A percentile compares a stretch with the other conserved stretches of the same genome.
Evolutionary conservation across 2,329 filamentous ascomycete species (phyloP).

Genomic region (Aspergillus nomiae): DNA sequence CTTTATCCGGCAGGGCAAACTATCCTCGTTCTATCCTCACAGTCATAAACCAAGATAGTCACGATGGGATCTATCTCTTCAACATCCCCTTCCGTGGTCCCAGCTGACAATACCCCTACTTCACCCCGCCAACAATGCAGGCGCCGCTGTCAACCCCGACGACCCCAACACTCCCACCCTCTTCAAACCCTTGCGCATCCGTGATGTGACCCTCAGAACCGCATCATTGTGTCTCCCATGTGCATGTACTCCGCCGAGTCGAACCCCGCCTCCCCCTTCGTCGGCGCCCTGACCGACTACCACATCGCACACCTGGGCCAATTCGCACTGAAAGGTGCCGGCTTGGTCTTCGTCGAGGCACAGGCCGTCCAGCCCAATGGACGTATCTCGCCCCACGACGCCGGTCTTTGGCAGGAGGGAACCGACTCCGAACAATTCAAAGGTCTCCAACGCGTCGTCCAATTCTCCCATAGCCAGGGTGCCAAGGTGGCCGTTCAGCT

Average conservation of each 20-base stretch:
- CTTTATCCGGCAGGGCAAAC: neutral
- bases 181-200: constrained; percentile 58
- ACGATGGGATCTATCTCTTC: constrained; percentile 12
- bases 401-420: constrained; percentile 74
- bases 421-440: constrained; percentile 62
- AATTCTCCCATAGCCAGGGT: constrained; percentile 76
- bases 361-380: constrained; percentile 74
- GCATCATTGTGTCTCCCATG: constrained; percentile 63
- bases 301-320: constrained; percentile 81
- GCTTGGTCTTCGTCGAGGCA: constrained; percentile 74
- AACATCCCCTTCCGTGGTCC: constrained; percentile 12
- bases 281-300: constrained; percentile 74
- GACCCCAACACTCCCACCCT: constrained; percentile 52
- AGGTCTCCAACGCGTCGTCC: constrained; percentile 65
- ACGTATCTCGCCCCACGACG: constrained; percentile 68
- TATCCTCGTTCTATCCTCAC: neutral
- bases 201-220: constrained; percentile 62
- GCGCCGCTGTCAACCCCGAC: constrained; percentile 38
- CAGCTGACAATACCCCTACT: constrained; percentile 30
- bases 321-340: constrained; percentile 72
- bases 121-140: constrained; percentile 38
- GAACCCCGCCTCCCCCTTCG: constrained; percentile 26
- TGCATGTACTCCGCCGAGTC: constrained; percentile 68
- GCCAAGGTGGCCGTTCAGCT: constrained; percentile 79
- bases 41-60: neutral